Evolutionary conservation across 495 filamentous ascomycete species (phyloP).

Genomic region (Pyrenula aspistea): DNA sequence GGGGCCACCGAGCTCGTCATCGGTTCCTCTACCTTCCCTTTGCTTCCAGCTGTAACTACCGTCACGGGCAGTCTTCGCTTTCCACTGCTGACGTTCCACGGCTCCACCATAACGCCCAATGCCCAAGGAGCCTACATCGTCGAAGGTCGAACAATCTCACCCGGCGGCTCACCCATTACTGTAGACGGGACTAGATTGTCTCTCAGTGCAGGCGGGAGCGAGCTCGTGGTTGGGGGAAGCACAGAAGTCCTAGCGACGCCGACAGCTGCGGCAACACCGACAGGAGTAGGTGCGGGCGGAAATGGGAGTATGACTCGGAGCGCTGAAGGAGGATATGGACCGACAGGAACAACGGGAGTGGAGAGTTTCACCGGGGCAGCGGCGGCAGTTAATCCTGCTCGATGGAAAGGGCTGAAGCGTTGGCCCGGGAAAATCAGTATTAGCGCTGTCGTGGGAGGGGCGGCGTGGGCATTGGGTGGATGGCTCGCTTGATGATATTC

Average conservation of each 20-base stretch:
- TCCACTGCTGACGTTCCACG: neutral
- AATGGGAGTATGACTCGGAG: neutral
- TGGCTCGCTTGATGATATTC: no score
- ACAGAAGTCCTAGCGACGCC: neutral
- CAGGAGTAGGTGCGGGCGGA: no score
- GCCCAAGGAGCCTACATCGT: neutral
- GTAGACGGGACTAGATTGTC: conserved; percentile 1
- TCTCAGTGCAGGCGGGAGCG: neutral
- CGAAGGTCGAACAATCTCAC: neutral
- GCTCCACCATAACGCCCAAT: neutral
- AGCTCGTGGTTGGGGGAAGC: neutral
- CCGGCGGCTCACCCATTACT: conserved; percentile 4
- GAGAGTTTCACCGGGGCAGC: no score
- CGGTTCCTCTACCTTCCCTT: neutral
- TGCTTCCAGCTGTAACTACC: conserved; percentile 1
- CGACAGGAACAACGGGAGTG: neutral
- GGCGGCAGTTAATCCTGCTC: no score
- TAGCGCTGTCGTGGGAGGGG: no score
- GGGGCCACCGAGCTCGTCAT: conserved; percentile 4
- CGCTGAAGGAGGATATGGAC: neutral
- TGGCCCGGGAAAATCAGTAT: no score
- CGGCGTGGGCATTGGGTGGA: no score
- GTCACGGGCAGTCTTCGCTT: no score
- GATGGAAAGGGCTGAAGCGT: no score
- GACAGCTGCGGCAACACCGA: no score